Conservation (phyloP, 441 rosid species). For the Gossypium armourianum region DNA sequence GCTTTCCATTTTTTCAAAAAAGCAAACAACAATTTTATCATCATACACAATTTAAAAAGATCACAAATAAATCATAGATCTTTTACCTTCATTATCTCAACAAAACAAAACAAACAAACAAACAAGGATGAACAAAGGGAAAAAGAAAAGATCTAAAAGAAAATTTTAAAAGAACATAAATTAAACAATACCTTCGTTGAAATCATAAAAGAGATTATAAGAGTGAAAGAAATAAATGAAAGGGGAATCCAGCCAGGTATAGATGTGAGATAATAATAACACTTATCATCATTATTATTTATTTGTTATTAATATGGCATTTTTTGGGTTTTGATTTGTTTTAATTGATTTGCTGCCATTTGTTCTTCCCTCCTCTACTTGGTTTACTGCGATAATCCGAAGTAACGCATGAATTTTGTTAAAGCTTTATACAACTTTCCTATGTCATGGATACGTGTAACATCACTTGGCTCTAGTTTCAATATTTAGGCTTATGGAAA, state of each 20-base stretch:
- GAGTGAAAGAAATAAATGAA: neutral
- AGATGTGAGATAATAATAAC: neutral
- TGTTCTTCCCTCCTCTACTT: neutral
- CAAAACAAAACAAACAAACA: neutral
- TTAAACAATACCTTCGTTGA: neutral
- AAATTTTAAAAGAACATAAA: neutral
- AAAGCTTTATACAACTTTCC: neutral
- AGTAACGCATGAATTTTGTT: neutral
- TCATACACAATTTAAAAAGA: neutral
- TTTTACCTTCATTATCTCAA: neutral
- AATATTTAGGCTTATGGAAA: too few relatives aligned
- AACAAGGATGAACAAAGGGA: neutral
- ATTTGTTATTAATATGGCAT: neutral
- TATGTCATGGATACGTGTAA: neutral
- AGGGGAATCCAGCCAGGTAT: neutral
- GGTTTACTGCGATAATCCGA: too few relatives aligned
- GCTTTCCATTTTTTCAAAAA: neutral
- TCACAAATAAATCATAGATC: neutral
- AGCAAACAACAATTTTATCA: neutral
- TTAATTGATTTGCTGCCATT: neutral
- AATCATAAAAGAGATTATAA: neutral
- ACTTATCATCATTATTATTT: neutral
- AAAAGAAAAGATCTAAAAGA: neutral
- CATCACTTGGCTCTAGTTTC: too few relatives aligned
- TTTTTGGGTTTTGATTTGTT: neutral